Percentiles rank a stretch among this genome's conserved stretches.
Conservation (phyloP, 2,329 filamentous ascomycete species). For the Trichocomaceae sp. region DNA sequence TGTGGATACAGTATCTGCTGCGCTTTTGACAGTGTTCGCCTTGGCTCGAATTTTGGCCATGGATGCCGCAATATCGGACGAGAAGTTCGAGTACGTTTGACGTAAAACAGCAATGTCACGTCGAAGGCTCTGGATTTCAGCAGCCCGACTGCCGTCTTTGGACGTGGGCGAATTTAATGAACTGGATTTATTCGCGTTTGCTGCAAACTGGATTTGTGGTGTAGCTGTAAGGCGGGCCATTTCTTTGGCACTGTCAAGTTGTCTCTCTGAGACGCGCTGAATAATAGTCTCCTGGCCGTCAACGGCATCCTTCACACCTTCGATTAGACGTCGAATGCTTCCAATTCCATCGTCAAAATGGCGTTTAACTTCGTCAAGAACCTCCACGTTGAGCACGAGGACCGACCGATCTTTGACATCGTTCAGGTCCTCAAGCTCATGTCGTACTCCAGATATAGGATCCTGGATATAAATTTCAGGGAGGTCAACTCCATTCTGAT, state of each 20-base stretch:
- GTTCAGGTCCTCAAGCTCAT: slow-evolving; percentile 85
- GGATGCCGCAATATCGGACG: slow-evolving; percentile 77
- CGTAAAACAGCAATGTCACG: slow-evolving; percentile 85
- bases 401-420: slow-evolving; percentile 95
- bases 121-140: slow-evolving; percentile 73
- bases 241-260: slow-evolving; percentile 83
- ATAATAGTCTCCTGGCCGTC: slow-evolving; percentile 76
- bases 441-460: slow-evolving; percentile 87
- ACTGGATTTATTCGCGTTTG: slow-evolving; percentile 19
- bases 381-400: slow-evolving; percentile 87
- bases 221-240: slow-evolving; percentile 61
- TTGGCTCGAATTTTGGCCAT: slow-evolving; percentile 80
- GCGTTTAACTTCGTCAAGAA: slow-evolving; percentile 88
- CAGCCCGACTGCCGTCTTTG: slow-evolving; percentile 56
- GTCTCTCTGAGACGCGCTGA: slow-evolving; percentile 80
- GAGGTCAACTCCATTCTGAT: slow-evolving; percentile 83
- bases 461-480: slow-evolving; percentile 99
- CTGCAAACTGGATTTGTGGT: slow-evolving; percentile 35
- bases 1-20: slow-evolving; percentile 63
- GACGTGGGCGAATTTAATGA: slow-evolving; percentile 19
- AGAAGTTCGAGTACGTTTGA: slow-evolving; percentile 88
- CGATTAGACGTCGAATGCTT: slow-evolving; percentile 72
- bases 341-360: slow-evolving; percentile 91
- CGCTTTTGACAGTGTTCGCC: slow-evolving; percentile 71
- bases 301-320: slow-evolving; percentile 75